Evolutionary conservation across 768 basidiomycete species (phyloP).

Genomic region (Cyclocybe aegerita): DNA sequence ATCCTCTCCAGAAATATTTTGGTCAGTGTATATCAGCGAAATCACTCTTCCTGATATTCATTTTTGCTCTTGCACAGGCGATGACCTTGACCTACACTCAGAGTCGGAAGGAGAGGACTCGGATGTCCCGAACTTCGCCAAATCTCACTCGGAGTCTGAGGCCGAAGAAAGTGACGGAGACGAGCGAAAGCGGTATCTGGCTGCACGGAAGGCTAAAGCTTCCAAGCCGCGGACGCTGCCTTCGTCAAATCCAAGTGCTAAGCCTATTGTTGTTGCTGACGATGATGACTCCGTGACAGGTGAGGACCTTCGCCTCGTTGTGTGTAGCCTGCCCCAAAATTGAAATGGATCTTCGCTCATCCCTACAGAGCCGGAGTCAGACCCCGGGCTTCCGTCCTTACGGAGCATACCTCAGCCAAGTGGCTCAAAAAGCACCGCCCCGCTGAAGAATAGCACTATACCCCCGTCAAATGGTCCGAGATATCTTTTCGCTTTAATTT

Average conservation of each 20-base stretch:
- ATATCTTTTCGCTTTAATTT: no score
- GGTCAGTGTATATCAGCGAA: constrained; percentile 28
- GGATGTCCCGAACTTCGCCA: not conserved
- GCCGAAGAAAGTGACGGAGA: constrained; percentile 6
- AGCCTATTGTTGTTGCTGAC: not conserved
- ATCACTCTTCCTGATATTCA: no score
- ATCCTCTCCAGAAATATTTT: constrained; percentile 51
- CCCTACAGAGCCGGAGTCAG: constrained; percentile 36
- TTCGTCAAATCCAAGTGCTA: not conserved
- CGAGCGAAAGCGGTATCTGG: not conserved
- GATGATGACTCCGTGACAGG: constrained; percentile 27
- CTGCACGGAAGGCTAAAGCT: not conserved
- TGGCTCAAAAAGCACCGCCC: not conserved
- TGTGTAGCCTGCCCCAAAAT: not conserved
- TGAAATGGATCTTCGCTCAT: not conserved
- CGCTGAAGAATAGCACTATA: not conserved
- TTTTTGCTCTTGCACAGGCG: constrained; percentile 26
- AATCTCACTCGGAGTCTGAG: not conserved
- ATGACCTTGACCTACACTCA: constrained; percentile 49
- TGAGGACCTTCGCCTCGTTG: not conserved
- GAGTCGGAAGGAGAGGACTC: constrained; percentile 41
- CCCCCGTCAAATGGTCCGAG: no score
- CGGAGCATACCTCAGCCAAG: not conserved
- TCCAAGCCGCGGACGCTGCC: not conserved
- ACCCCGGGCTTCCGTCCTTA: constrained; percentile 2